These are phyloP conservation scores for Oryza rufipogon DNA, from an alignment of 176 grass and related monocot species.

Conservation along the genomic window DNA sequence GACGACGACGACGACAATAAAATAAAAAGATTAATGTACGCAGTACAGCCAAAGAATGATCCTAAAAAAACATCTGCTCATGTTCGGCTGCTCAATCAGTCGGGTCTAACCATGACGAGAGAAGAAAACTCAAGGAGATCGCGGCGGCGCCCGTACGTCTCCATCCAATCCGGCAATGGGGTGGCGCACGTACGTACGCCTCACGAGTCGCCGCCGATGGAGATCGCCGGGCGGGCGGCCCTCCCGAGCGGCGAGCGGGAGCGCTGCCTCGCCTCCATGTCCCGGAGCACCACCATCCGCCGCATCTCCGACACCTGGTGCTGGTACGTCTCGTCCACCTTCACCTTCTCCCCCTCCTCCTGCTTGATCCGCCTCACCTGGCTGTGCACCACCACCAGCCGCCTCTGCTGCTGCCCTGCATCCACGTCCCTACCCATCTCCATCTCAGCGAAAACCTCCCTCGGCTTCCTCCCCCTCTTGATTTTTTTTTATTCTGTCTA, in stretches of 20 bases:
- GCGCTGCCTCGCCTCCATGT: conserved; percentile 28
- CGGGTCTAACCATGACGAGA: not conserved
- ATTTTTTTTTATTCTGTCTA: not conserved
- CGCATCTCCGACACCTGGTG: conserved; percentile 45
- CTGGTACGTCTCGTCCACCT: conserved; percentile 53
- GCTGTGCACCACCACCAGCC: conserved; percentile 53
- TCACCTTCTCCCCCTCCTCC: conserved; percentile 60
- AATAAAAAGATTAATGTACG: not conserved
- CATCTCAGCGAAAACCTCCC: conserved; percentile 19
- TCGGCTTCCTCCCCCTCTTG: no score
- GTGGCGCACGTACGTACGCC: not conserved
- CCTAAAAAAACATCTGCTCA: not conserved
- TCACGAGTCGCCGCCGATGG: conserved; percentile 55
- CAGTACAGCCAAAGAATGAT: conserved; percentile 1
- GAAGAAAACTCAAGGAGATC: not conserved
- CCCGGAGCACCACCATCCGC: conserved; percentile 36
- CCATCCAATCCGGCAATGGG: not conserved
- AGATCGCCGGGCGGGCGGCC: conserved; percentile 47
- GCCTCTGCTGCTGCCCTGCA: not conserved
- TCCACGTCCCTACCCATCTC: conserved; percentile 34
- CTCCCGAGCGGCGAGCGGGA: conserved; percentile 61
- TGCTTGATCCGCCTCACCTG: conserved; percentile 71
- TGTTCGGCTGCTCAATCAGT: not conserved
- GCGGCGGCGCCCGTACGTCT: not conserved
- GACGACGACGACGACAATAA: no score